phyloP scores from a whole-genome alignment of 1,284 basidiomycete genomes.

The Apiotrichum gamsii region DNA sequence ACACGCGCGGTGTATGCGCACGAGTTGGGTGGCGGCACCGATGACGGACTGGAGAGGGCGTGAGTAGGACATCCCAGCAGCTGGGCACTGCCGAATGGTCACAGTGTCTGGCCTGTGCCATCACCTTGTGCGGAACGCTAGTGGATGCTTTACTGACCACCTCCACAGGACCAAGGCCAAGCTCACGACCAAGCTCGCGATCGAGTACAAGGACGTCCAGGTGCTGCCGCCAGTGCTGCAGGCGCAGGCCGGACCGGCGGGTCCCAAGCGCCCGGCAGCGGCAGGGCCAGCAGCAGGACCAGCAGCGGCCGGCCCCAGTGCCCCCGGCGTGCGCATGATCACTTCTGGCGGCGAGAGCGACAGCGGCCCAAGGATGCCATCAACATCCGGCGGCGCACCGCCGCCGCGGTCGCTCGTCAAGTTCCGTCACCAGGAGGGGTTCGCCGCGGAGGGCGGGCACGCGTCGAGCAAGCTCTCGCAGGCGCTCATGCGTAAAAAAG shows the following conservation, averaged over 20 bases:
- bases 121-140: neutral
- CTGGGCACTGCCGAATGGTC: no score
- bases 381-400: neutral
- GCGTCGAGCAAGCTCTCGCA: constrained; percentile 61
- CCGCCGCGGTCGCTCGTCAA: constrained; percentile 39
- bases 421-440: constrained; percentile 48
- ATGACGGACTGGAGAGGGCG: constrained; percentile 42
- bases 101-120: neutral
- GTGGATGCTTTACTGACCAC: neutral
- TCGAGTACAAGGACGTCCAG: constrained; percentile 80
- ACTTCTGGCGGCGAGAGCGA: constrained; percentile 1
- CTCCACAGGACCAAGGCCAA: constrained; percentile 47
- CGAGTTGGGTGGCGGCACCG: constrained; percentile 25
- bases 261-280: constrained; percentile 55
- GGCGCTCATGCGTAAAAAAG: constrained; percentile 82
- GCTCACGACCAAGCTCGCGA: constrained; percentile 62
- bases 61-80: constrained; percentile 23
- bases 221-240: constrained; percentile 74
- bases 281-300: constrained; percentile 63
- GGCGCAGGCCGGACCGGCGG: constrained; percentile 64
- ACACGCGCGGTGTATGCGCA: constrained; percentile 47
- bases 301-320: constrained; percentile 3
- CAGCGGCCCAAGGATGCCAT: no score
- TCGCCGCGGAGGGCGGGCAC: constrained; percentile 45
- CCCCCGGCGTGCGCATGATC: constrained; percentile 5